Percentiles rank a stretch among this genome's conserved stretches.
phyloP scores from a whole-genome alignment of 768 basidiomycete species.

The Lactarius evosmus region DNA sequence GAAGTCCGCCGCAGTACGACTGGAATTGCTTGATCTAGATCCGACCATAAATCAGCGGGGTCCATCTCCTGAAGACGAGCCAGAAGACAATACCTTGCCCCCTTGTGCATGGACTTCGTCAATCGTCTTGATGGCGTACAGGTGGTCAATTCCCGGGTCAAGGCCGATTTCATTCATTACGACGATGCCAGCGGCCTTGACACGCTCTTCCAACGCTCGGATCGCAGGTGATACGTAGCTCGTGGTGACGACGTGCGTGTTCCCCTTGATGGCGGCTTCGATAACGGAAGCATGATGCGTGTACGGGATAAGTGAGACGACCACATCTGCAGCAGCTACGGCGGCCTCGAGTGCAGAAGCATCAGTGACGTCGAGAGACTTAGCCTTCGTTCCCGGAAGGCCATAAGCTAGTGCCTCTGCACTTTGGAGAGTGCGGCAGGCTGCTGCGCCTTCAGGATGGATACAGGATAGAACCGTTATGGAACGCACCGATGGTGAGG shows the following conservation, averaged over 20 bases:
- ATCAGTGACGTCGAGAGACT: slow-evolving; percentile 79
- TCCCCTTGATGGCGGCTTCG: slow-evolving; percentile 82
- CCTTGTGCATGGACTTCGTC: slow-evolving; percentile 91
- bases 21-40: slow-evolving; percentile 81
- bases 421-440: slow-evolving; percentile 81
- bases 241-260: slow-evolving; percentile 94
- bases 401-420: slow-evolving; percentile 66
- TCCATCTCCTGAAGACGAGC: neutral
- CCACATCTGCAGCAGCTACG: slow-evolving; percentile 84
- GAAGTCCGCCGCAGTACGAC: slow-evolving; percentile 95
- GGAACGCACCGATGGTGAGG: slow-evolving; percentile 72
- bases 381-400: slow-evolving; percentile 66
- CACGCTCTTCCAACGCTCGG: slow-evolving; percentile 77
- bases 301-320: slow-evolving; percentile 97
- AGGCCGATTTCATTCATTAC: slow-evolving; percentile 98
- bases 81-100: slow-evolving; percentile 63
- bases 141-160: slow-evolving; percentile 92
- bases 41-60: slow-evolving; percentile 7
- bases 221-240: slow-evolving; percentile 92
- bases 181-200: slow-evolving; percentile 83
- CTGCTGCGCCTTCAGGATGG: slow-evolving; percentile 38
- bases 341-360: slow-evolving; percentile 70
- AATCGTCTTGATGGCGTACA: slow-evolving; percentile 93
- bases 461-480: neutral
- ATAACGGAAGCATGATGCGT: slow-evolving; percentile 87